Conservation (phyloP, 78 protist species). For the Dictyostelium purpureum region DNA sequence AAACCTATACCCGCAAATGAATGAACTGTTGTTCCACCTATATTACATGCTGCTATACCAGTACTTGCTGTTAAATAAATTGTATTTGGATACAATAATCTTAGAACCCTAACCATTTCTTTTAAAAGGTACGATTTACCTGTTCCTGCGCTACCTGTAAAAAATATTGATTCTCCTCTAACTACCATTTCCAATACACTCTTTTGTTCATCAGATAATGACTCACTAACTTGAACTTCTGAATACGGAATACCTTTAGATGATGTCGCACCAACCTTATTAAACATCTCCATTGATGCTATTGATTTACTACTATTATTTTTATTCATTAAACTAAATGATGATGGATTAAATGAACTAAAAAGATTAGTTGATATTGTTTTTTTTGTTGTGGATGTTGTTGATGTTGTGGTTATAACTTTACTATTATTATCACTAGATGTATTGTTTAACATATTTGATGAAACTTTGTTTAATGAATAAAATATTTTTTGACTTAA, state of each 20-base stretch:
- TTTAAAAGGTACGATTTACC: slow-evolving; percentile 86
- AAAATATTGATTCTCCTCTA: slow-evolving; percentile 62
- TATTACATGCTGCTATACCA: slow-evolving; percentile 89
- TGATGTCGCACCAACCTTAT: neutral
- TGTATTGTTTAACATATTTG: no score
- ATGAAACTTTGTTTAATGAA: no score
- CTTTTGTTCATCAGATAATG: slow-evolving; percentile 48
- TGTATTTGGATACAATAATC: neutral
- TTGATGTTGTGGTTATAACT: neutral
- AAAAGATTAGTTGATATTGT: neutral
- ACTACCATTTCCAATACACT: slow-evolving; percentile 24
- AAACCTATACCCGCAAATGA: slow-evolving; percentile 59
- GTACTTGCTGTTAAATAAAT: slow-evolving; percentile 80
- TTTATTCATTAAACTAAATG: neutral
- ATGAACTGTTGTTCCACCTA: slow-evolving; percentile 93
- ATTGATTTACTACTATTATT: neutral
- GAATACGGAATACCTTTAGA: neutral
- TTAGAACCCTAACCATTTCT: slow-evolving; percentile 35
- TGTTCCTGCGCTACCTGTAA: slow-evolving; percentile 91
- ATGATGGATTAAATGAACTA: neutral
- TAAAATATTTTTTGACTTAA: no score
- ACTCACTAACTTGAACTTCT: neutral
- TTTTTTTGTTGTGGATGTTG: neutral
- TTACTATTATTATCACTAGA: neutral
- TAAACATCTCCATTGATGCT: neutral